Base-by-base conservation (phyloP, 2,329 filamentous ascomycete species). In the Penicillium sp. region DNA sequence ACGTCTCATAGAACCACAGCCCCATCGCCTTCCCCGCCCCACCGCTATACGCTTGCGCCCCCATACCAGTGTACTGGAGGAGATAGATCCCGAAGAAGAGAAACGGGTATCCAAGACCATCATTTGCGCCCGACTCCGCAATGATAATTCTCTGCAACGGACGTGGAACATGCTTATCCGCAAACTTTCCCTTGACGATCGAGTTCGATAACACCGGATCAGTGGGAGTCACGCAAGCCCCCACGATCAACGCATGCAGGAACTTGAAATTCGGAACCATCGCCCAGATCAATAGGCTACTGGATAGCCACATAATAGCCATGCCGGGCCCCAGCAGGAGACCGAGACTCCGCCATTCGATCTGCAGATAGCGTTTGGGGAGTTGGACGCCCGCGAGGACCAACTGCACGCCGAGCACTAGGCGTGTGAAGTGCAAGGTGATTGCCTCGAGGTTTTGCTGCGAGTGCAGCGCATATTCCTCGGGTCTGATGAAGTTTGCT, bases 151-250 rank as follows among this genome's bases (percentile, higher is more conserved):
- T 86, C 76, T 96, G 91, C 46, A 97, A 77, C 27, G 87, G 83
- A 54, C 86, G 87, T 0, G 92, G 91, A 16, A 96, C 87, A 69
- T 96, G 94, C 65, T 92, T 88, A 67, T 96, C 92, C 1, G 92
- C 92, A 68, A 96, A 97, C 65, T 90, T 92, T 31, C 92, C 92
- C 77, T 96, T 96, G 43, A 96, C 91, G 54, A 96, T 96, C 2
- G 89, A 89, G 60, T 94, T 93, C 14, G 89, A 93, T 36, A 96
- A 74, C 1, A 96, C 86, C 0, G 92, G 92, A 65, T 97, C 92
- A 0, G 92, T 96, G 0, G 92, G 92, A 2, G 92, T 94, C n/a
- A 97, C 86, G 67, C 92, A 96, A 0, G 92, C 89, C 1, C 86
- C 92, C 10, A 96, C 79, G 14, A 87, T 89, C 10, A 96, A 79